Conservation (phyloP, 768 basidiomycete species). For the Tulasnella sp. region DNA sequence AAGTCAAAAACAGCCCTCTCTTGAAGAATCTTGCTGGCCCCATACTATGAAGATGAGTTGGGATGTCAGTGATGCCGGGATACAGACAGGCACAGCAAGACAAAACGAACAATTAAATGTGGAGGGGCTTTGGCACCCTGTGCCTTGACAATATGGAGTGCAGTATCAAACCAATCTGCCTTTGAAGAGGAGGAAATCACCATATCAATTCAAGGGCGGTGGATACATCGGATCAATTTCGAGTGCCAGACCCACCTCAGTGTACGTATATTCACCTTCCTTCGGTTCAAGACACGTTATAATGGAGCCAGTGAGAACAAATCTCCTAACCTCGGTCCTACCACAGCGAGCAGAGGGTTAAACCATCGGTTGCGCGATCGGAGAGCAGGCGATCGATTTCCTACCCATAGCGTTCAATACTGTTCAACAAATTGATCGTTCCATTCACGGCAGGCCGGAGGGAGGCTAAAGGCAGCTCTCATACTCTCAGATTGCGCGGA, state of each 20-base stretch:
- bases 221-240: no score
- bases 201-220: no score
- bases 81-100: no score
- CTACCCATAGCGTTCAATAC: conserved; percentile 42
- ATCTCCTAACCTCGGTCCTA: neutral
- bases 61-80: no score
- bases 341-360: neutral
- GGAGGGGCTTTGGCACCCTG: neutral
- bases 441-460: conserved; percentile 52
- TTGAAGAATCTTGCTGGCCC: no score
- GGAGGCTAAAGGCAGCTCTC: conserved; percentile 39
- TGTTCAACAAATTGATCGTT: conserved; percentile 46
- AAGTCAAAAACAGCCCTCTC: no score
- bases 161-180: conserved; percentile 21
- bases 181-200: neutral
- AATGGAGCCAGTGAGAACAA: neutral
- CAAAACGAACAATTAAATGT: neutral
- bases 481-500: neutral
- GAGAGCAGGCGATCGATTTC: conserved; percentile 31
- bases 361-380: no score
- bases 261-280: conserved; percentile 4
- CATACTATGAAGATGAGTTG: no score
- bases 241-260: neutral
- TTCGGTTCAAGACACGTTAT: neutral
- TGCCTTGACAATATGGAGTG: neutral